Evolutionary conservation across 306 rosid genomes (phyloP).

Genomic region (Argentina anserina): DNA sequence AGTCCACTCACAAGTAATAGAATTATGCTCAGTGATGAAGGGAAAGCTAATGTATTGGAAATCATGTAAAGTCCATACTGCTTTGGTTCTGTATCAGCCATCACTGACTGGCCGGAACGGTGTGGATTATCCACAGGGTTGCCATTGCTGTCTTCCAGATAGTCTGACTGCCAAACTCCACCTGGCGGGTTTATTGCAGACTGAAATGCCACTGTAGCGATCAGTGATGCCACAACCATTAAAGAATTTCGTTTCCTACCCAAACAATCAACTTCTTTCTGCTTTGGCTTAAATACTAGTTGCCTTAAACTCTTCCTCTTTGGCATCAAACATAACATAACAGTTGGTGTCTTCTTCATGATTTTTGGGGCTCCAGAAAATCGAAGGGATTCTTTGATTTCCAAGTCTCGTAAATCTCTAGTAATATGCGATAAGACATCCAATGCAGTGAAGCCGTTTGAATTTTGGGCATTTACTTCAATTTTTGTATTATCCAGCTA

Average conservation of each 20-base stretch:
- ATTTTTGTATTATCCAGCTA: constrained; percentile 19
- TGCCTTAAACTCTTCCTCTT: constrained; percentile 15
- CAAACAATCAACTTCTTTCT: constrained; percentile 23
- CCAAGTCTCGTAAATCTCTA: constrained; percentile 29
- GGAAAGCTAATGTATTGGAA: constrained; percentile 20
- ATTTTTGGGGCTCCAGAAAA: constrained; percentile 14
- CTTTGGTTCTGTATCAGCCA: constrained; percentile 1
- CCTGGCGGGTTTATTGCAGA: constrained; percentile 26
- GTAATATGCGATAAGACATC: constrained; percentile 17
- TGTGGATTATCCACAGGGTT: constrained; percentile 16
- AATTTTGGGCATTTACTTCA: constrained; percentile 27
- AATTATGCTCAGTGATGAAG: constrained; percentile 31
- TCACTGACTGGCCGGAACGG: constrained; percentile 23
- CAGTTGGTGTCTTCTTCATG: neutral
- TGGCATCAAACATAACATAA: constrained; percentile 4
- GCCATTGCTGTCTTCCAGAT: constrained; percentile 10
- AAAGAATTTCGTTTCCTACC: constrained; percentile 24
- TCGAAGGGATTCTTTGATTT: constrained; percentile 20
- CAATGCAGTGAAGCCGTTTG: constrained; percentile 26
- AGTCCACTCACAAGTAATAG: constrained; percentile 28
- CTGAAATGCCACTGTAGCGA: constrained; percentile 31
- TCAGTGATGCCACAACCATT: constrained; percentile 33
- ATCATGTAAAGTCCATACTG: constrained; percentile 12
- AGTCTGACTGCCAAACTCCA: constrained; percentile 30
- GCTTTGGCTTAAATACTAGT: constrained; percentile 6